These are phyloP conservation scores for Bremia lactucae DNA, from an alignment of 352 stramenopile species.

Conservation along the genomic window DNA sequence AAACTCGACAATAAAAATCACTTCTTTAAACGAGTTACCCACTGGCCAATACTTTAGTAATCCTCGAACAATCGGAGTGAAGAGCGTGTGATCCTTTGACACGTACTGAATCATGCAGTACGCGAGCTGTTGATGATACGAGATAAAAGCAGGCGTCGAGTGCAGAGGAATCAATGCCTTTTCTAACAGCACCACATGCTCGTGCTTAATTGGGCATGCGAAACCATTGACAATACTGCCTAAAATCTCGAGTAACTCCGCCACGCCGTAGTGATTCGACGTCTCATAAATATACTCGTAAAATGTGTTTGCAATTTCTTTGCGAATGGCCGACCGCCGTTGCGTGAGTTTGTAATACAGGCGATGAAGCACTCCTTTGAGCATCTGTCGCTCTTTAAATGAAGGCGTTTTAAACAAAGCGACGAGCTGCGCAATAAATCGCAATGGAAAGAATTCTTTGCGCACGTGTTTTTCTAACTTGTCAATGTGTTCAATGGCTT, in stretches of 20 bases:
- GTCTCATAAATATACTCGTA: slow-evolving; percentile 91
- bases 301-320: slow-evolving; percentile 82
- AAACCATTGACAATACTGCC: slow-evolving; percentile 87
- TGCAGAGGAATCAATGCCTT: slow-evolving; percentile 80
- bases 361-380: slow-evolving; percentile 80
- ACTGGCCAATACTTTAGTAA: slow-evolving; percentile 81
- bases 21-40: slow-evolving; percentile 82
- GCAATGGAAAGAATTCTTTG: slow-evolving; percentile 77
- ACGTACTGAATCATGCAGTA: slow-evolving; percentile 89
- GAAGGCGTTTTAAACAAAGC: slow-evolving; percentile 82
- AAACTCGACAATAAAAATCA: slow-evolving; percentile 84
- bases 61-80: slow-evolving; percentile 66
- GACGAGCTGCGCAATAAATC: slow-evolving; percentile 73
- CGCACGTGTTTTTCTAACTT: slow-evolving; percentile 81
- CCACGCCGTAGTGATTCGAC: slow-evolving; percentile 80
- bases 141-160: slow-evolving; percentile 75
- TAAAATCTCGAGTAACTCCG: slow-evolving; percentile 80
- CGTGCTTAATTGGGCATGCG: slow-evolving; percentile 81
- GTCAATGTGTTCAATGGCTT: slow-evolving; percentile 83
- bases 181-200: slow-evolving; percentile 79
- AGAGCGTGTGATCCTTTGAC: slow-evolving; percentile 80
- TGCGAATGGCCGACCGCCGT: slow-evolving; percentile 76
- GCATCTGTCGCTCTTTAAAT: slow-evolving; percentile 76
- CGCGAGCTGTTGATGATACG: slow-evolving; percentile 81
- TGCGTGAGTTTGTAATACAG: slow-evolving; percentile 88